Conservation (phyloP, 2,329 filamentous ascomycete species). For the Thielaviopsis populi region DNA sequence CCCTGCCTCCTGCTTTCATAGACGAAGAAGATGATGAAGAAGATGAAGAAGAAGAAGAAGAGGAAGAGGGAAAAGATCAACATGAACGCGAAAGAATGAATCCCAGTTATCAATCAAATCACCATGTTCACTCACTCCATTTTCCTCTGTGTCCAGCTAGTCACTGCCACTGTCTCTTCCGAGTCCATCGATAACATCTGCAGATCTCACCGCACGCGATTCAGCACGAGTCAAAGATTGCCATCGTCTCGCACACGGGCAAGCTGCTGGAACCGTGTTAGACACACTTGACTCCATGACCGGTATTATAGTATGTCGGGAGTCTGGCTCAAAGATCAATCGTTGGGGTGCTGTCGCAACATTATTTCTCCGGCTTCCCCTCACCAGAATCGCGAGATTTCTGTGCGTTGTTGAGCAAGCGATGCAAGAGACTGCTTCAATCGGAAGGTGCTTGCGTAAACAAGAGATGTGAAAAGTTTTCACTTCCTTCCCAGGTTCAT, state of each 20-base stretch:
- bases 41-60: neutral
- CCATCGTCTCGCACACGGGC: neutral
- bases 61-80: neutral
- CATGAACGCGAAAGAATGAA: neutral
- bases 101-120: neutral
- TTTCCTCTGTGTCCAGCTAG: neutral
- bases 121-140: neutral
- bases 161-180: neutral
- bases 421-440: neutral
- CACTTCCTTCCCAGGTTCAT: neutral
- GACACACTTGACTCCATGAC: neutral
- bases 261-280: neutral
- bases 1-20: too few species aligned
- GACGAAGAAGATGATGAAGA: neutral
- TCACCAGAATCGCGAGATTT: neutral
- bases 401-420: neutral
- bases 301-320: neutral
- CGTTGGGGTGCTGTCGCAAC: neutral
- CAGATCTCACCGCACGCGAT: neutral
- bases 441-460: neutral
- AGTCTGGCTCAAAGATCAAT: neutral
- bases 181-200: neutral
- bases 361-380: neutral
- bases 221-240: neutral
- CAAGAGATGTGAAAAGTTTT: conserved; percentile 2